Percentiles rank a stretch among this genome's conserved stretches.
Conservation (phyloP, 140 eudicot species). For the Ambrosia hybrid region DNA sequence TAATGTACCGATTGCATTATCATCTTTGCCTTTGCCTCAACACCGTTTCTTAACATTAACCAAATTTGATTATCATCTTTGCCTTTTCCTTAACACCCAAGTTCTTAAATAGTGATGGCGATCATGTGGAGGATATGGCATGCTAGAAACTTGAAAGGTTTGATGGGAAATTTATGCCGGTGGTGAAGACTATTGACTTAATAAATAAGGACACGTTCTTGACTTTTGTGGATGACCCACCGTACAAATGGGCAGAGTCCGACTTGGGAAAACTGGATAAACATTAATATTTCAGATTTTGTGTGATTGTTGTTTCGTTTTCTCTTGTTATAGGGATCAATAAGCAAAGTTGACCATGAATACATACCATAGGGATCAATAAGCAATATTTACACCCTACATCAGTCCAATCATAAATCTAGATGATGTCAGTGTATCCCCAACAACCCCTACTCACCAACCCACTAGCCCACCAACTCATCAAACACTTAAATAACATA, state of each 20-base stretch:
- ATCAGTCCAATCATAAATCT: too few relatives aligned
- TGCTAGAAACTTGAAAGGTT: too few relatives aligned
- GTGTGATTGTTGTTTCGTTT: too few relatives aligned
- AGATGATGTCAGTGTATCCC: constrained; percentile 11
- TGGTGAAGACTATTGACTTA: too few relatives aligned
- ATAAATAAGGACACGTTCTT: too few relatives aligned
- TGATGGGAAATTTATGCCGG: too few relatives aligned
- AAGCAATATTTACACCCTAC: neutral
- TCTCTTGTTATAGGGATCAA: too few relatives aligned
- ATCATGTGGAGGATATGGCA: too few relatives aligned
- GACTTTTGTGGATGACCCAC: too few relatives aligned
- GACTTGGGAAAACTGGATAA: too few relatives aligned
- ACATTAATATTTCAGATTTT: too few relatives aligned
- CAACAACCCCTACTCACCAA: constrained; percentile 57
- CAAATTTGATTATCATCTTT: neutral
- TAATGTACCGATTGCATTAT: neutral
- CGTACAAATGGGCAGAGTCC: too few relatives aligned
- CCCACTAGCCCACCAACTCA: constrained; percentile 29
- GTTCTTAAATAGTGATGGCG: neutral
- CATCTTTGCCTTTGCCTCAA: neutral
- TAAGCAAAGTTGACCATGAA: neutral
- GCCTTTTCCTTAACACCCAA: neutral
- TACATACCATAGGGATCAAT: constrained; percentile 16
- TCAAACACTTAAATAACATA: constrained; percentile 17
- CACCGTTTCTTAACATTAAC: neutral